Base-by-base conservation (phyloP, 495 filamentous ascomycete genomes). In the Hypoxylon lienhwacheense region DNA sequence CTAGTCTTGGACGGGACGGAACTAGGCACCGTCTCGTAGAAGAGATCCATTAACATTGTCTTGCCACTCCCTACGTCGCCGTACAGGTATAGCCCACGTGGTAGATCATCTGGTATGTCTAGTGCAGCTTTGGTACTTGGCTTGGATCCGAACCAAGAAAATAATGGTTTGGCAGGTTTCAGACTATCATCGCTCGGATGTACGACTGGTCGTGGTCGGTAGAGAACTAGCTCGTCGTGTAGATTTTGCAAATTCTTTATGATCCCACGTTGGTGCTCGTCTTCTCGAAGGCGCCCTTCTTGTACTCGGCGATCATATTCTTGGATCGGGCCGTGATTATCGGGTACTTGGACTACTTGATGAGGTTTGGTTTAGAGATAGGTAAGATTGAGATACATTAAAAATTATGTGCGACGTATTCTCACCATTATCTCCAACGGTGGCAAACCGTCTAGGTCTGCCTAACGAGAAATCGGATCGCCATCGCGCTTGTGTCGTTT, bases 31-130 rank as follows among this genome's bases (percentile, higher is more conserved):
- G 92, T 96, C 46, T 97, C 90, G 73, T 90, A 97, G 72, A 99
- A 97, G 63, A 99, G 77, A 65, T 99, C 95, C 93, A 99, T 97
- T 56, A 99, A 75, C 95, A 99, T 99, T 1, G 95, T 97, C 78
- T 99, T 99, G 34, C 95, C 95, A 64, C 90, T 92, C 16, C 95
- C 95, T 7, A 99, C 95, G 69, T 97, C 93, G 14, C 95, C 95
- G 65, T 88, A 97, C 74, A 99, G 86, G 64, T 97, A 97, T 28
- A 97, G 68, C 0, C 95, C 95, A 59, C 89, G 86, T 0, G 93
- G 93, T 5, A 96, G 77, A 58, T 86, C 79, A 43, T 77, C 66
- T 15, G 90, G 84, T 20, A 96, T 83, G 11, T 73, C 67, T n/a
- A 74, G 70, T 10, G 72, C 68, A 1, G 55, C 36, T 5, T 52